Evolutionary conservation across 345 rosid species (phyloP).

Genomic region (Cochlearia excelsa): DNA sequence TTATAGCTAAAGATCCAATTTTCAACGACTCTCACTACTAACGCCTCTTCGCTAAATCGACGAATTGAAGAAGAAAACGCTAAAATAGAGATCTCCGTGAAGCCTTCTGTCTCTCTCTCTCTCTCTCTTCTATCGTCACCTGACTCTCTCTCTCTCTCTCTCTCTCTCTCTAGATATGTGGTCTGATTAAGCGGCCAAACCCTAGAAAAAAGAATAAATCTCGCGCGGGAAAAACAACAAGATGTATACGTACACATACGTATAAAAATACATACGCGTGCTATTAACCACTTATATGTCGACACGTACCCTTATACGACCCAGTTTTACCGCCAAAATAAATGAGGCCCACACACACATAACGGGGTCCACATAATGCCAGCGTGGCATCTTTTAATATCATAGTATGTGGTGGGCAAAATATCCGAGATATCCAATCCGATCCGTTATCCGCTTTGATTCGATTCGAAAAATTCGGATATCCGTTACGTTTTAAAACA

Average conservation of each 20-base stretch:
- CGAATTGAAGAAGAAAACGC: constrained; percentile 24
- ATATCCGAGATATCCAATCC: no score
- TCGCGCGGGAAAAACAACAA: constrained; percentile 47
- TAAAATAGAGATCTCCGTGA: constrained; percentile 14
- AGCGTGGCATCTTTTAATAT: no score
- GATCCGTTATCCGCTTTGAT: no score
- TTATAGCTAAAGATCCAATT: constrained; percentile 25
- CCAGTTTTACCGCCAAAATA: constrained; percentile 39
- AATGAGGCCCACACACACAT: no score
- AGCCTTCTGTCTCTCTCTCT: constrained; percentile 7
- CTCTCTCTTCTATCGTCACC: constrained; percentile 31
- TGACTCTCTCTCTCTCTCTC: constrained; percentile 12
- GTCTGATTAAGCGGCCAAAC: constrained; percentile 31
- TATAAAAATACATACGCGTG: constrained; percentile 25
- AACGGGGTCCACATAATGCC: no score
- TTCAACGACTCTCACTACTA: constrained; percentile 13
- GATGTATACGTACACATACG: constrained; percentile 30
- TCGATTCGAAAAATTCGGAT: no score
- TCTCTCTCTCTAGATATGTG: constrained; percentile 27
- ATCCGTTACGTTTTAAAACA: no score
- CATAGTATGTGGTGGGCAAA: no score
- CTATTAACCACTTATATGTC: neutral
- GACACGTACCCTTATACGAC: constrained; percentile 31
- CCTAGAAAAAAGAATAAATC: constrained; percentile 31
- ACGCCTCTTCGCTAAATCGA: constrained; percentile 10